A percentile compares a stretch with the other conserved stretches of the same genome.
Conservation (phyloP, 495 filamentous ascomycete species). For the Penicillium paradoxum region DNA sequence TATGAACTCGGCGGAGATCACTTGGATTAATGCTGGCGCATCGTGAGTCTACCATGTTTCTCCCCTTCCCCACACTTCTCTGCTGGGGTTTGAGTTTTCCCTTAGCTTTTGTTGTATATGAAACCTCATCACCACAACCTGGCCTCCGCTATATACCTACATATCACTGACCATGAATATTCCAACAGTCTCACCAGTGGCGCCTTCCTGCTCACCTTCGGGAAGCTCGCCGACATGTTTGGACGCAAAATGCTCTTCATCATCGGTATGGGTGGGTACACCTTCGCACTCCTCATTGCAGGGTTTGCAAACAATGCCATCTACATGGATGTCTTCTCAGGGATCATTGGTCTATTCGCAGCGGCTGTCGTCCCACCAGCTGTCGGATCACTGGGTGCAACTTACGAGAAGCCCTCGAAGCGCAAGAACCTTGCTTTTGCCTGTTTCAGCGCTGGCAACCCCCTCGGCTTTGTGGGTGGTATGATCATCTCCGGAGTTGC, state of each 20-base stretch:
- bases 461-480: constrained; percentile 65
- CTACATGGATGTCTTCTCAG: constrained; percentile 60
- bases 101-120: background rate
- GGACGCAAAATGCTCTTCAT: constrained; percentile 68
- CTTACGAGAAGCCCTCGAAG: constrained; percentile 57
- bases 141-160: background rate
- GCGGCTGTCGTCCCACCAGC: constrained; percentile 64
- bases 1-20: constrained; percentile 66
- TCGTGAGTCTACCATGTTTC: constrained; percentile 36
- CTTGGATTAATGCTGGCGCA: constrained; percentile 64
- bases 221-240: constrained; percentile 68
- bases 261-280: constrained; percentile 58
- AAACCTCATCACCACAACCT: background rate
- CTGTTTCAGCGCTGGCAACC: constrained; percentile 64
- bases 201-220: constrained; percentile 69
- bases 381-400: constrained; percentile 59
- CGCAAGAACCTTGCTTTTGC: constrained; percentile 63
- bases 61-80: background rate
- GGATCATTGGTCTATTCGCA: constrained; percentile 56
- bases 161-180: constrained; percentile 7
- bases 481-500: constrained; percentile 63
- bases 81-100: too few relatives aligned
- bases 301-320: constrained; percentile 60
- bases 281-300: constrained; percentile 50
- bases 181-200: constrained; percentile 57